Evolutionary conservation across 306 rosid genomes (phyloP).

Genomic region (Vicia villosa): DNA sequence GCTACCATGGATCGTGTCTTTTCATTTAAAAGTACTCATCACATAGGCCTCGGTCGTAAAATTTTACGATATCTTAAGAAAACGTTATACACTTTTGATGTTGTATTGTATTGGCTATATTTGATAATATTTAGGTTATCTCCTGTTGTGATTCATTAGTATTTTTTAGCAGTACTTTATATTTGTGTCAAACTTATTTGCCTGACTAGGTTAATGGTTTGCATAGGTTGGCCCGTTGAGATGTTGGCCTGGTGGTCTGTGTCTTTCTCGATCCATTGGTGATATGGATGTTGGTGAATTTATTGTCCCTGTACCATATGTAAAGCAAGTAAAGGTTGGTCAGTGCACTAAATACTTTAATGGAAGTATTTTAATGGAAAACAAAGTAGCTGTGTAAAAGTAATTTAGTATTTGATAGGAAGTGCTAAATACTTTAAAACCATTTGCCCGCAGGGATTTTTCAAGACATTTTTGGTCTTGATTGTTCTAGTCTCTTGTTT

Average conservation of each 20-base stretch:
- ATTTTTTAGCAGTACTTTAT: slow-evolving; percentile 9
- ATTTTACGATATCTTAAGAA: slow-evolving; percentile 1
- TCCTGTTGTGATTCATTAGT: not conserved
- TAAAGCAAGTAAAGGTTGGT: slow-evolving; percentile 97
- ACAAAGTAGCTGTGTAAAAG: not conserved
- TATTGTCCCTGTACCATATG: slow-evolving; percentile 96
- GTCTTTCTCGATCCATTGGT: slow-evolving; percentile 95
- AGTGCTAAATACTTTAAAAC: not conserved
- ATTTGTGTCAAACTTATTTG: slow-evolving; percentile 13
- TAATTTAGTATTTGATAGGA: slow-evolving; percentile 2
- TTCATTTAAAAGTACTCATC: slow-evolving; percentile 14
- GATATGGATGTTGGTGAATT: slow-evolving; percentile 95
- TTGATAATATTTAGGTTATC: slow-evolving; percentile 26
- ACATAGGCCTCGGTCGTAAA: not conserved
- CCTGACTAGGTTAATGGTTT: slow-evolving; percentile 28
- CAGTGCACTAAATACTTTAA: slow-evolving; percentile 41
- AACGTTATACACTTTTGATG: slow-evolving; percentile 20
- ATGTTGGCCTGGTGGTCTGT: slow-evolving; percentile 99
- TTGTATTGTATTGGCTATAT: slow-evolving; percentile 18
- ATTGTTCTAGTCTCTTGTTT: slow-evolving; percentile 4
- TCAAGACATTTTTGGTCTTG: not conserved
- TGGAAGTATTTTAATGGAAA: not conserved
- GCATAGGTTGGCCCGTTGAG: slow-evolving; percentile 90
- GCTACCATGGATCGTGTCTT: slow-evolving; percentile 20
- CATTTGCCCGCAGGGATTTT: not conserved